Evolutionary conservation across 1,284 basidiomycete species (phyloP).

Genomic region (Pseudozyma sp.): DNA sequence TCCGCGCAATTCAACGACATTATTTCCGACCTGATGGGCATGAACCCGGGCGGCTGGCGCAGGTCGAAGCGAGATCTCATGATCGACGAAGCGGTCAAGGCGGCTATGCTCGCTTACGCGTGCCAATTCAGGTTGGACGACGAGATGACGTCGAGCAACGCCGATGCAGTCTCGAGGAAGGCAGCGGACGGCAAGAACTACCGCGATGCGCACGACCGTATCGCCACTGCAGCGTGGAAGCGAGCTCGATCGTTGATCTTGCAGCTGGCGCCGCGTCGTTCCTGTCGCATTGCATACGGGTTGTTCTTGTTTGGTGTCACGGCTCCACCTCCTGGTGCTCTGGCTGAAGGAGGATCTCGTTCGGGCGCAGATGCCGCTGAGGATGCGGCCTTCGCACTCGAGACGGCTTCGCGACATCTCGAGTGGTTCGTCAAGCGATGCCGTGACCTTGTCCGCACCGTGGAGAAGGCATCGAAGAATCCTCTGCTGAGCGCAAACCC

Average conservation of each 20-base stretch:
- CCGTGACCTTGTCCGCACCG: conserved; percentile 33
- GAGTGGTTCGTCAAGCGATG: conserved; percentile 49
- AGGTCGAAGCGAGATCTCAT: conserved; percentile 42
- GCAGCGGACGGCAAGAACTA: conserved; percentile 39
- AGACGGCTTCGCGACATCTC: conserved; percentile 45
- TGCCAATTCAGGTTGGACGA: conserved; percentile 51
- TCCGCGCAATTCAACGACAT: conserved; percentile 34
- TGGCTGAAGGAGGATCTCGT: conserved; percentile 36
- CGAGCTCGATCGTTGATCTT: conserved; percentile 41
- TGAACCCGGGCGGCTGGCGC: conserved; percentile 44
- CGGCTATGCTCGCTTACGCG: conserved; percentile 52
- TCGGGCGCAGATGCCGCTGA: conserved; percentile 46
- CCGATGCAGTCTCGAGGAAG: conserved; percentile 29
- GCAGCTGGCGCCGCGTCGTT: conserved; percentile 42
- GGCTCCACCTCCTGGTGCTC: conserved; percentile 42
- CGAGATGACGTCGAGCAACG: conserved; percentile 32
- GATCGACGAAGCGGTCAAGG: conserved; percentile 54
- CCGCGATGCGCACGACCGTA: conserved; percentile 47
- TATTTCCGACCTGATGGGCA: conserved; percentile 32
- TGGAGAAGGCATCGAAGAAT: conserved; percentile 38
- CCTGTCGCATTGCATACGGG: conserved; percentile 44
- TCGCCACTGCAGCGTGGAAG: conserved; percentile 53
- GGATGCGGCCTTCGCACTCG: conserved; percentile 49
- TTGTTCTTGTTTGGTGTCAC: conserved; percentile 50
- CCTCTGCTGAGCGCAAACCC: conserved; percentile 30